Evolutionary conservation across 2,329 filamentous ascomycete genomes (phyloP).

Genomic region (Talaromyces sp.): DNA sequence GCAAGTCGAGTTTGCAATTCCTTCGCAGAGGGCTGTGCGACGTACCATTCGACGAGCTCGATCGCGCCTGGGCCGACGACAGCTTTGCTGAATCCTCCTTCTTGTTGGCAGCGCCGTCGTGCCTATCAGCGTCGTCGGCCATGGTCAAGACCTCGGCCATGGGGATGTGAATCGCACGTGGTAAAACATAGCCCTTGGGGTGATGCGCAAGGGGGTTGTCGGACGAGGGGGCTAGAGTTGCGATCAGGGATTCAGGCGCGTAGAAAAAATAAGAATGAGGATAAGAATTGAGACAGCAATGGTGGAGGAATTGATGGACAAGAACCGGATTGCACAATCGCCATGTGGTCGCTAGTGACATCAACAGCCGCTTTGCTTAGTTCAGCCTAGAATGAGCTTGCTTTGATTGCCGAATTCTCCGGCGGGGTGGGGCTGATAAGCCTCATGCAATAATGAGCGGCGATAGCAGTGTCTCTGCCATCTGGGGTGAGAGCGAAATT

Average conservation of each 20-base stretch:
- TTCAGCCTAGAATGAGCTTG: not conserved
- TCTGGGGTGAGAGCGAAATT: not conserved
- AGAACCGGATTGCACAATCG: not conserved
- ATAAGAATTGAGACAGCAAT: not conserved
- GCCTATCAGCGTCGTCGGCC: constrained; percentile 15
- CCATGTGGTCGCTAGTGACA: not conserved
- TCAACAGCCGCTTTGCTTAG: not conserved
- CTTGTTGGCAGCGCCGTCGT: constrained; percentile 13
- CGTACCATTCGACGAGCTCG: constrained; percentile 4
- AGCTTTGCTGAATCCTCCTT: constrained; percentile 21
- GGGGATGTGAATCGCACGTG: constrained; percentile 8
- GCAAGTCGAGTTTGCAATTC: constrained; percentile 1
- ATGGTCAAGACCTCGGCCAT: constrained; percentile 29
- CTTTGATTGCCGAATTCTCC: not conserved
- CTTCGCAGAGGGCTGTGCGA: constrained; percentile 4
- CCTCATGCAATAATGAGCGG: not conserved
- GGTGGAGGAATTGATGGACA: not conserved
- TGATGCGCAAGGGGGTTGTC: not conserved
- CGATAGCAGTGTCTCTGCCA: not conserved
- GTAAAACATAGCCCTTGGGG: constrained; percentile 9
- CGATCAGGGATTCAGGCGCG: not conserved
- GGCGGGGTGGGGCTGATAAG: not conserved
- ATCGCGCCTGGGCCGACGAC: constrained; percentile 4
- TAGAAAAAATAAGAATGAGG: not conserved
- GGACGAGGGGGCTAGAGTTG: not conserved